Evolutionary conservation across 108 stramenopile genomes (phyloP), one percentile per base, ranked within the genome.

Genomic region (Stephanodiscus minutulus): DNA sequence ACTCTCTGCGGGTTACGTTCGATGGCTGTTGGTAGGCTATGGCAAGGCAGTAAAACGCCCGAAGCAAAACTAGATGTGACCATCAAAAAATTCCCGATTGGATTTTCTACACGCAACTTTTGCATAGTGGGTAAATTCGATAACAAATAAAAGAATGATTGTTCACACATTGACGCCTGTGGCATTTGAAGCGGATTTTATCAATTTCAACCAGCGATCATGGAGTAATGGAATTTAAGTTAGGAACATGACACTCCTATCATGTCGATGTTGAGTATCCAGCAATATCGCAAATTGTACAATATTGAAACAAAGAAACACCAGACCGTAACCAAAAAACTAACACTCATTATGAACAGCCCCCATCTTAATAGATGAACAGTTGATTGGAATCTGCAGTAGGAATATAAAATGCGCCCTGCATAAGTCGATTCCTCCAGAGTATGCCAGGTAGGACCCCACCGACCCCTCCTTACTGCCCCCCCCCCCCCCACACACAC

Each of bases 51-150:
- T 5, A 55, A 12, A 28, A 53, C 22, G 43, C 33, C 61, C 11
- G 13, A 41, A 57, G 52, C n/a, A 44, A n/a, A n/a, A 49, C 44
- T 70, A 25, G n/a, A 15, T 28, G 67, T 82, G 15, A 28, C 72
- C 1, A 76, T 92, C 35, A 77, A 83, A 35, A 70, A 73, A 10
- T 92, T 89, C 71, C 87, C 87, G 10, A 80, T 89, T 28, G 76
- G 77, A 11, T 83, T 78, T 54, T 92, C 91, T 18, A 92, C 85
- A 5, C 69, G 91, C 13, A 92, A 92, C 64, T 80, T 85, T 43
- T 87, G 87, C 25, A 56, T 91, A 1, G 83, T 91, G 11, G 90
- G 90, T 27, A 65, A 47, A 55, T 82, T 72, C 56, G 21, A 48
- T 18, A 13, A 33, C 17, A 31, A 61, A 52, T 17, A 65, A 22